A percentile compares a stretch with the other conserved stretches of the same genome.
phyloP scores from a whole-genome alignment of 495 filamentous ascomycete genomes.

The Trypethelium eluteriae region DNA sequence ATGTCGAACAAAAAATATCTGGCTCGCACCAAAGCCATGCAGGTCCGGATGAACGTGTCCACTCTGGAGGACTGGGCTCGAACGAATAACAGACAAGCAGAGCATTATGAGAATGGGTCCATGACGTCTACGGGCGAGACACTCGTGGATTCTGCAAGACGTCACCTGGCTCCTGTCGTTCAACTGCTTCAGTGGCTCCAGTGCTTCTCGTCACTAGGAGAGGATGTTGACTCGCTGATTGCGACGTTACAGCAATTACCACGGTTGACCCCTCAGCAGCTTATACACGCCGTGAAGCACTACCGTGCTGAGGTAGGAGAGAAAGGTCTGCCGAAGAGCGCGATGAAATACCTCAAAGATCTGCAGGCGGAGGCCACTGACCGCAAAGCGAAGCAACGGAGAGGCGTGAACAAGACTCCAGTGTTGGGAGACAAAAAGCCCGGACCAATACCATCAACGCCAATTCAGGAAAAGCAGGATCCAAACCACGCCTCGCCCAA shows the following conservation, averaged over 20 bases:
- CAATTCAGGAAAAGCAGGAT: not conserved
- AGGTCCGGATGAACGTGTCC: constrained; percentile 98
- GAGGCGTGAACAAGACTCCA: constrained; percentile 25
- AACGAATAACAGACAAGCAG: constrained; percentile 83
- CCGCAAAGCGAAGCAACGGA: constrained; percentile 45
- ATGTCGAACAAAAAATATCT: constrained; percentile 93
- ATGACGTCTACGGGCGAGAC: constrained; percentile 79
- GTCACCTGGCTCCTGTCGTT: constrained; percentile 82
- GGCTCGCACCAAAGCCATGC: constrained; percentile 96
- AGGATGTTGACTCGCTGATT: constrained; percentile 78
- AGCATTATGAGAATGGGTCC: constrained; percentile 90
- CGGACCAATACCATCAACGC: constrained; percentile 9
- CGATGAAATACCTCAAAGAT: constrained; percentile 74
- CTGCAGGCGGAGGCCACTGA: constrained; percentile 66
- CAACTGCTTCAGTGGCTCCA: constrained; percentile 97
- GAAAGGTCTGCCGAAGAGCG: constrained; percentile 76
- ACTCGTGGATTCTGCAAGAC: constrained; percentile 70
- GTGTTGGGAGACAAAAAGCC: constrained; percentile 15
- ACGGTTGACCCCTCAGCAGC: constrained; percentile 72
- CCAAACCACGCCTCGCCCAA: not conserved
- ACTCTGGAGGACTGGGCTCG: constrained; percentile 93
- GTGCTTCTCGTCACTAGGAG: constrained; percentile 92
- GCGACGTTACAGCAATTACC: constrained; percentile 82
- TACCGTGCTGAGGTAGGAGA: constrained; percentile 95
- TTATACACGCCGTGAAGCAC: constrained; percentile 86